A percentile compares a stretch with the other conserved stretches of the same genome.
These are phyloP conservation scores for Candida saitoana DNA, from an alignment of 805 yeast species.

Conservation along the genomic window DNA sequence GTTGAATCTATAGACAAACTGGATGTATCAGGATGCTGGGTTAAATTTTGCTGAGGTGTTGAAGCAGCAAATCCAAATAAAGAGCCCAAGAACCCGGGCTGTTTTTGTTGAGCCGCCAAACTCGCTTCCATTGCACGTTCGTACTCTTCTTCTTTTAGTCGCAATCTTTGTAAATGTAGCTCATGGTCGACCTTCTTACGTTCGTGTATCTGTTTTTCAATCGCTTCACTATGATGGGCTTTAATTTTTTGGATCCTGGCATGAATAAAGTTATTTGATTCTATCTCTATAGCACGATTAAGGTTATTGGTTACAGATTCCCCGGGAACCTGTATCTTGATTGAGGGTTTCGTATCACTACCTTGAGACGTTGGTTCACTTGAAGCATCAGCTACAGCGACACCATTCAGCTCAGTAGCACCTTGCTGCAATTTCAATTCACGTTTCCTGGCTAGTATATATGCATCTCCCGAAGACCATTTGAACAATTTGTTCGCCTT, in stretches of 20 bases:
- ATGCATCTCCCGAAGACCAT: slow-evolving; percentile 42
- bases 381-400: slow-evolving; percentile 2
- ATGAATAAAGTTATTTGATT: slow-evolving; percentile 35
- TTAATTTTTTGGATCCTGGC: slow-evolving; percentile 35
- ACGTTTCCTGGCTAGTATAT: slow-evolving; percentile 28
- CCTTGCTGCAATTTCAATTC: slow-evolving; percentile 3
- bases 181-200: slow-evolving; percentile 40
- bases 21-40: slow-evolving; percentile 1
- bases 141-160: slow-evolving; percentile 36
- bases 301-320: slow-evolving; percentile 23
- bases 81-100: slow-evolving; percentile 21
- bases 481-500: slow-evolving; percentile 33
- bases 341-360: slow-evolving; percentile 5
- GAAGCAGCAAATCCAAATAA: slow-evolving; percentile 24
- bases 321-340: slow-evolving; percentile 13
- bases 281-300: slow-evolving; percentile 28
- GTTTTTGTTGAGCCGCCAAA: slow-evolving; percentile 7
- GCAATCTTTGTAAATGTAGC: slow-evolving; percentile 28
- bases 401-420: slow-evolving; percentile 6
- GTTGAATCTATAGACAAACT: not conserved
- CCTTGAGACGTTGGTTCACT: not conserved
- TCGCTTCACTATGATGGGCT: slow-evolving; percentile 36
- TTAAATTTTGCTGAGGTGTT: slow-evolving; percentile 3
- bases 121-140: slow-evolving; percentile 21
- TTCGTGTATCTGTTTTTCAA: slow-evolving; percentile 32